These are phyloP conservation scores for Clitocybe nebularis DNA, from an alignment of 1,284 basidiomycete species.

Conservation along the genomic window DNA sequence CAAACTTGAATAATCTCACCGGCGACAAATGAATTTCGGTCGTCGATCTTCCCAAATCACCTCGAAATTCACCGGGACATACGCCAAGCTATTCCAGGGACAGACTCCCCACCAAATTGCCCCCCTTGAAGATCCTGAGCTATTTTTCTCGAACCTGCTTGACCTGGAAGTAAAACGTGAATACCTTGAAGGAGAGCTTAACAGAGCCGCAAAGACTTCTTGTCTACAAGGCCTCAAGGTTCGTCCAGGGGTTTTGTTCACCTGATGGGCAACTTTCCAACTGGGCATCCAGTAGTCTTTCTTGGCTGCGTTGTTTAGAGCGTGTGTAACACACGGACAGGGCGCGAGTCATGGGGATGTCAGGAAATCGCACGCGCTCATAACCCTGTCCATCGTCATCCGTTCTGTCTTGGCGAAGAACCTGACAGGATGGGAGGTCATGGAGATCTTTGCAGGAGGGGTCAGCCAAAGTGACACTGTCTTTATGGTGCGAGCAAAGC, in stretches of 20 bases:
- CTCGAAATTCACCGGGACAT: slow-evolving; percentile 18
- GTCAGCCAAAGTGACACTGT: slow-evolving; percentile 51
- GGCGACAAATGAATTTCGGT: slow-evolving; percentile 8
- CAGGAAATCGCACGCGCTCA: slow-evolving; percentile 41
- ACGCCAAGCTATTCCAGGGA: slow-evolving; percentile 19
- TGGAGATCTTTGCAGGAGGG: slow-evolving; percentile 61
- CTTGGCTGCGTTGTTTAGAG: slow-evolving; percentile 43
- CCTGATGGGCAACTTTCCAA: slow-evolving; percentile 4
- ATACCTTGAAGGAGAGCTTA: slow-evolving; percentile 39
- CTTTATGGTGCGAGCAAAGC: slow-evolving; percentile 50
- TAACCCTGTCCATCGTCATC: slow-evolving; percentile 44
- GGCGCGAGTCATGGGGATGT: slow-evolving; percentile 30
- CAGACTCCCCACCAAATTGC: slow-evolving; percentile 15
- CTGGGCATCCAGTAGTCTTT: slow-evolving; percentile 43
- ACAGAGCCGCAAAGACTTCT: slow-evolving; percentile 33
- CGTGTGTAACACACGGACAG: slow-evolving; percentile 39
- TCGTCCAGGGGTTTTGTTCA: slow-evolving; percentile 10
- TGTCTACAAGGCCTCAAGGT: slow-evolving; percentile 43
- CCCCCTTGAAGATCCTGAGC: slow-evolving; percentile 23
- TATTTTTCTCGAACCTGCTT: slow-evolving; percentile 50
- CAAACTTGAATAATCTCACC: too few species aligned
- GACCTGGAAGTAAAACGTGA: slow-evolving; percentile 45
- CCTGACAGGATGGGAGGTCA: slow-evolving; percentile 62
- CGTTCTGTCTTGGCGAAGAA: slow-evolving; percentile 50
- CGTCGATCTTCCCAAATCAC: slow-evolving; percentile 10